Evolutionary conservation across 2,329 filamentous ascomycete genomes (phyloP).

Genomic region (Arthrobotrys entomopaga): DNA sequence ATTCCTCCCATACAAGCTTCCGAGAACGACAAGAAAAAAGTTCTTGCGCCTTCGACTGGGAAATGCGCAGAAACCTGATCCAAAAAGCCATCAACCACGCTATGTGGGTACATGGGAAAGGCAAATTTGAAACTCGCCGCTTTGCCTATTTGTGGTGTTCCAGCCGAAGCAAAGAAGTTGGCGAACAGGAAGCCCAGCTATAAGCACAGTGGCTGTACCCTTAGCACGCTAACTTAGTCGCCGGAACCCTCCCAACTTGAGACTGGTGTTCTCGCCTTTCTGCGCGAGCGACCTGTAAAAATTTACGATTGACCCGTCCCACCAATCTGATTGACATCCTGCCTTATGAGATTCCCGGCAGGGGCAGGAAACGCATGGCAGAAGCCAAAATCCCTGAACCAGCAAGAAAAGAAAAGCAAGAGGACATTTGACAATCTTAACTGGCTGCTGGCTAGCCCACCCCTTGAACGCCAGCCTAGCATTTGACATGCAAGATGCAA

Average conservation of each 20-base stretch:
- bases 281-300: constrained; percentile 10
- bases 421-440: constrained; percentile 33
- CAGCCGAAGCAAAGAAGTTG: constrained; percentile 34
- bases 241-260: constrained; percentile 25
- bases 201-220: constrained; percentile 20
- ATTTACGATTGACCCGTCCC: constrained; percentile 24
- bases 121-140: constrained; percentile 54
- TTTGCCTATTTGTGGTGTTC: constrained; percentile 44
- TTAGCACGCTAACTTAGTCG: constrained; percentile 13
- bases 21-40: constrained; percentile 3
- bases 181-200: constrained; percentile 34
- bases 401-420: constrained; percentile 28
- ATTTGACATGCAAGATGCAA: constrained; percentile 26
- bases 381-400: constrained; percentile 46
- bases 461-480: constrained; percentile 21
- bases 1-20: constrained; percentile 19
- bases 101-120: constrained; percentile 18
- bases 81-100: constrained; percentile 29
- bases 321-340: constrained; percentile 52
- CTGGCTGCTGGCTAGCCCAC: constrained; percentile 33
- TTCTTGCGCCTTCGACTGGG: constrained; percentile 7
- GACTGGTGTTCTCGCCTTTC: constrained; percentile 22
- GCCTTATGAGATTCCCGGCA: constrained; percentile 49
- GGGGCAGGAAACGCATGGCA: constrained; percentile 41
- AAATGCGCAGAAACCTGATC: constrained; percentile 29